phyloP scores from a whole-genome alignment of 2,329 filamentous ascomycete species.

The Colletotrichum spaethianum region DNA sequence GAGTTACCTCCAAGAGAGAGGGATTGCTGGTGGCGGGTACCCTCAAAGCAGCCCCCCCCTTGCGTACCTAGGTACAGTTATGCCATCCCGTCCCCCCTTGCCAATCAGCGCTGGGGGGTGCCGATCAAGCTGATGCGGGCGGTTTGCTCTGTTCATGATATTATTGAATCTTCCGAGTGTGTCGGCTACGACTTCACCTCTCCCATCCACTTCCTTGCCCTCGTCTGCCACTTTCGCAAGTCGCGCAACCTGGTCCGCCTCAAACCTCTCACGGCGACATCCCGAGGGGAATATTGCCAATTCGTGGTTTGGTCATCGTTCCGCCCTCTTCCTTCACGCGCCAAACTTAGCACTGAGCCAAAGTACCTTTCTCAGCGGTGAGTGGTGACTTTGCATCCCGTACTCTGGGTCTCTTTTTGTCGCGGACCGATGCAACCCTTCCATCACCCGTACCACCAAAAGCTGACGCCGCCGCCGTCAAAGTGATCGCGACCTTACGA shows the following conservation, averaged over 20 bases:
- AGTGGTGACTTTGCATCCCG: constrained; percentile 25
- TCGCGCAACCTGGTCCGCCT: neutral
- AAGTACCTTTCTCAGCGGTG: constrained; percentile 29
- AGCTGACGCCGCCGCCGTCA: constrained; percentile 32
- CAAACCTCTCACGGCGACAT: constrained; percentile 16
- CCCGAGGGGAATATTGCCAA: constrained; percentile 10
- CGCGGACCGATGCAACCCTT: constrained; percentile 27
- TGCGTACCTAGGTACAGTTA: constrained; percentile 8
- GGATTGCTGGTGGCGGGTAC: constrained; percentile 4
- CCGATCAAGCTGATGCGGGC: constrained; percentile 32
- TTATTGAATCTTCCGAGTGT: constrained; percentile 27
- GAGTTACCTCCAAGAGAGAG: neutral
- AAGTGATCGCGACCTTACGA: constrained; percentile 27
- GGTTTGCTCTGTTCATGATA: constrained; percentile 32
- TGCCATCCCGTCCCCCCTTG: constrained; percentile 3
- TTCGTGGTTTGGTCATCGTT: constrained; percentile 21
- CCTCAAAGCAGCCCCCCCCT: neutral
- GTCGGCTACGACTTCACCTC: constrained; percentile 15
- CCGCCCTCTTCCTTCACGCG: constrained; percentile 19
- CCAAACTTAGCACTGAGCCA: constrained; percentile 7
- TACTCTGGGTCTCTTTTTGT: constrained; percentile 3
- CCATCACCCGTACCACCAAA: constrained; percentile 19
- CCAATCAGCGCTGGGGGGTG: constrained; percentile 1
- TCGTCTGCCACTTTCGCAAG: neutral
- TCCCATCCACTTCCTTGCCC: constrained; percentile 17